A percentile compares a stretch with the other conserved stretches of the same genome.
These are phyloP conservation scores for Fusarium mundagurra DNA, from an alignment of 2,329 filamentous ascomycete genomes.

Conservation along the genomic window DNA sequence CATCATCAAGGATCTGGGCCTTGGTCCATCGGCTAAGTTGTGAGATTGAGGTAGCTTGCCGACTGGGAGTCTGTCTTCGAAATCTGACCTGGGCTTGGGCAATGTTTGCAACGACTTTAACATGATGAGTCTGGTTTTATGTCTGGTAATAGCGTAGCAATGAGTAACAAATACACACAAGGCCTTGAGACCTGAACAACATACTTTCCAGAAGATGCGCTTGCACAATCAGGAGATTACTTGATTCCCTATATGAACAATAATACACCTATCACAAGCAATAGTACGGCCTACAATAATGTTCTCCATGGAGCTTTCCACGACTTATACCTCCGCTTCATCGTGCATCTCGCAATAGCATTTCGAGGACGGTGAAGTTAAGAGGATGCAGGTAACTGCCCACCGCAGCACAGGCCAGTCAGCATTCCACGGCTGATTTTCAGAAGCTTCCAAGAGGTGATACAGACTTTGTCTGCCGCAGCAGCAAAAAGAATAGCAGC, in stretches of 20 bases:
- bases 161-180: not conserved
- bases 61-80: too few relatives aligned
- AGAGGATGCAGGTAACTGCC: not conserved
- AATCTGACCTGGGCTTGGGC: too few relatives aligned
- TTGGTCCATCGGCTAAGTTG: not conserved
- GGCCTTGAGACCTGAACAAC: too few relatives aligned
- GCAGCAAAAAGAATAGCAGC: not conserved
- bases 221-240: too few relatives aligned
- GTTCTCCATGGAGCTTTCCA: fast-evolving
- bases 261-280: too few relatives aligned
- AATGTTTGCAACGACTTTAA: fast-evolving
- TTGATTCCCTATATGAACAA: too few relatives aligned
- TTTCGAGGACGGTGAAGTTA: not conserved
- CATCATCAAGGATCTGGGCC: conserved; percentile 50
- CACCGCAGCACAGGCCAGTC: not conserved
- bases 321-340: too few relatives aligned
- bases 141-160: not conserved
- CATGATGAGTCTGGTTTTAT: not conserved
- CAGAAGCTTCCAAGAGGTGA: too few relatives aligned
- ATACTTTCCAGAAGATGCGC: not conserved
- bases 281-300: fast-evolving
- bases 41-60: not conserved
- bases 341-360: not conserved
- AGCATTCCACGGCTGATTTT: too few relatives aligned
- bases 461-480: not conserved